phyloP scores from a whole-genome alignment of 2,329 filamentous ascomycete genomes.

The Dactylellina drechsleri region DNA sequence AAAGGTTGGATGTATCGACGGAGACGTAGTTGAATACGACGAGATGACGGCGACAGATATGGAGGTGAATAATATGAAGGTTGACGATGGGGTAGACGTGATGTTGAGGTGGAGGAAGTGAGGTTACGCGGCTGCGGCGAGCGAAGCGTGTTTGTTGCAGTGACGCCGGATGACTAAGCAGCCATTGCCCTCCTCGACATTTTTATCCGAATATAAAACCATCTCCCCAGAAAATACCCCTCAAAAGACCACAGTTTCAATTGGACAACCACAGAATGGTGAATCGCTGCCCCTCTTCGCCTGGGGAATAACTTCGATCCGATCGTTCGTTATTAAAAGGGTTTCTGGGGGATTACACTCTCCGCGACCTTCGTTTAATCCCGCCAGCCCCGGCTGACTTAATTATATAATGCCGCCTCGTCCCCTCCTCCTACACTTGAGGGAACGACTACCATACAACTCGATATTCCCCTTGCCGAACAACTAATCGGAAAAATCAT shows the following conservation, averaged over 20 bases:
- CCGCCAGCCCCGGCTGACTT: slow-evolving; percentile 19
- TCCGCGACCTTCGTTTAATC: slow-evolving; percentile 31
- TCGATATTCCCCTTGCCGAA: neutral
- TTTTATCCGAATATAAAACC: neutral
- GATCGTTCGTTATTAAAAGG: neutral
- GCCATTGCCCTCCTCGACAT: neutral
- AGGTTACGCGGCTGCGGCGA: slow-evolving; percentile 50
- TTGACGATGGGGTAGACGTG: neutral
- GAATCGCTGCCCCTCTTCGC: neutral
- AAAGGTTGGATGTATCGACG: slow-evolving; percentile 20
- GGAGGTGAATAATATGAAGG: slow-evolving; percentile 10
- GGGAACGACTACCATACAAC: slow-evolving; percentile 11
- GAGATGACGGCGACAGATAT: neutral
- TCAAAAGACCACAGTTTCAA: too few relatives aligned
- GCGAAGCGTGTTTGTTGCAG: slow-evolving; percentile 34
- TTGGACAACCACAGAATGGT: too few relatives aligned
- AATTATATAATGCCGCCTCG: slow-evolving; percentile 34
- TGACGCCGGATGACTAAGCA: slow-evolving; percentile 17
- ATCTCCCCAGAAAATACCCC: too few relatives aligned
- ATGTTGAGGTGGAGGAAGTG: slow-evolving; percentile 21
- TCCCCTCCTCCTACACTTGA: slow-evolving; percentile 26
- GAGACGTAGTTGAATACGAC: slow-evolving; percentile 28
- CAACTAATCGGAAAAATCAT: slow-evolving; percentile 9
- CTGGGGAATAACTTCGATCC: neutral
- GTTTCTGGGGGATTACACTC: too few relatives aligned